phyloP scores from a whole-genome alignment of 1,139 yeast species.

The Hyphopichia pseudoburtonii region DNA sequence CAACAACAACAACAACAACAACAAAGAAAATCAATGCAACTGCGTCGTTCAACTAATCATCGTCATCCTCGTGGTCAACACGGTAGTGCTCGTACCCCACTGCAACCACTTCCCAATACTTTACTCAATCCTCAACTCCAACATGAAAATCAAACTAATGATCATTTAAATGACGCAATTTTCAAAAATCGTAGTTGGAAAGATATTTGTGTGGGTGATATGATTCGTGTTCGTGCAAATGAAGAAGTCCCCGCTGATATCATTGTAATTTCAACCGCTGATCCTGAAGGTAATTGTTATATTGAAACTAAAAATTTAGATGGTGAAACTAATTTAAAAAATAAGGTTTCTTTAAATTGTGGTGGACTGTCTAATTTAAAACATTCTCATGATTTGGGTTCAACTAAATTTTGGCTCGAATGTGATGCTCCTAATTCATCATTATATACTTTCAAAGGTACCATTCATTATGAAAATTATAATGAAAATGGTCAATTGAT shows the following conservation, averaged over 20 bases:
- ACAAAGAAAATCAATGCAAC: constrained; percentile 10
- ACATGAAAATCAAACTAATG: constrained; percentile 16
- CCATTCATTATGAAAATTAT: constrained; percentile 59
- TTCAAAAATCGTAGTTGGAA: constrained; percentile 85
- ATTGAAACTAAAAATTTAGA: constrained; percentile 93
- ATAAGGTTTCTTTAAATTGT: constrained; percentile 70
- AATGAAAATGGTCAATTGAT: constrained; percentile 36
- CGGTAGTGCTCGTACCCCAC: background rate
- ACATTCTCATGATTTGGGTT: constrained; percentile 71
- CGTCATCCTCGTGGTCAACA: constrained; percentile 11
- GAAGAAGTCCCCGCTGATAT: constrained; percentile 96
- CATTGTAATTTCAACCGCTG: constrained; percentile 76
- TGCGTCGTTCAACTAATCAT: constrained; percentile 11
- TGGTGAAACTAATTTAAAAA: constrained; percentile 93
- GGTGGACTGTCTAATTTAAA: constrained; percentile 56
- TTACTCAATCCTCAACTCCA: constrained; percentile 34
- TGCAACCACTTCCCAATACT: constrained; percentile 22
- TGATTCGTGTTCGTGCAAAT: constrained; percentile 77
- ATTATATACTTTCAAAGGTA: constrained; percentile 84
- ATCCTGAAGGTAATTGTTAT: constrained; percentile 86
- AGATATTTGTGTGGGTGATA: constrained; percentile 84
- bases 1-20: constrained; percentile 2
- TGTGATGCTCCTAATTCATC: constrained; percentile 88
- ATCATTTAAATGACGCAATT: constrained; percentile 20
- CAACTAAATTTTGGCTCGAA: constrained; percentile 79